Evolutionary conservation across 371 early-diverging fungal genomes (phyloP).

Genomic region (Mortierella sp.): DNA sequence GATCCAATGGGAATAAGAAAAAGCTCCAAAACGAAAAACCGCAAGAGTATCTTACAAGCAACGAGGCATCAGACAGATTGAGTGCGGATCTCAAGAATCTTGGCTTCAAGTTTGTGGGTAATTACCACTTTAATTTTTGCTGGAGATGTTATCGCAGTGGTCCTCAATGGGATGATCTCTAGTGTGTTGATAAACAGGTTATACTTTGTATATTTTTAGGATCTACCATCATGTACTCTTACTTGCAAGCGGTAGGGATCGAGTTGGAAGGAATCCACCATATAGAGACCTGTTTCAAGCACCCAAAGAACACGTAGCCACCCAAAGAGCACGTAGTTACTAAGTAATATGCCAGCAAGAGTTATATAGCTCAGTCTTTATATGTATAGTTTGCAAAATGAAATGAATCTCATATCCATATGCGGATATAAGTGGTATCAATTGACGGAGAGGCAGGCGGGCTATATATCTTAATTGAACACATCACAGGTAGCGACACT

Average conservation of each 20-base stretch:
- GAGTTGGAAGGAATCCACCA: slow-evolving; percentile 30
- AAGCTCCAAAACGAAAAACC: background rate
- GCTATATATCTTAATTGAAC: slow-evolving; percentile 14
- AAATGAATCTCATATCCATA: background rate
- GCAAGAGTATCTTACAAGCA: slow-evolving; percentile 17
- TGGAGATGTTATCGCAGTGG: background rate
- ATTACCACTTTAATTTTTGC: background rate
- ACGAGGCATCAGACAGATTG: slow-evolving; percentile 39
- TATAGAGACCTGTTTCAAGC: slow-evolving; percentile 15
- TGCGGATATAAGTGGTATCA: background rate
- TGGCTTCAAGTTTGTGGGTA: slow-evolving; percentile 56
- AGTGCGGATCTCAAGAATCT: slow-evolving; percentile 50
- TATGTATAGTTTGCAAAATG: background rate
- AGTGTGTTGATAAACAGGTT: background rate
- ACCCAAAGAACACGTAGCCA: slow-evolving; percentile 9
- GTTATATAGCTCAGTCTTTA: background rate
- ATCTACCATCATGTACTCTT: slow-evolving; percentile 43
- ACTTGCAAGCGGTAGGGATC: slow-evolving; percentile 40
- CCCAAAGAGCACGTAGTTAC: background rate
- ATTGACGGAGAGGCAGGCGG: background rate
- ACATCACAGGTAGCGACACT: slow-evolving; percentile 53
- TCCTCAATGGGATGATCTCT: background rate
- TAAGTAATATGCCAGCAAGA: too few species aligned
- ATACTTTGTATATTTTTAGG: slow-evolving; percentile 20
- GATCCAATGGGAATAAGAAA: background rate